A percentile compares a stretch with the other conserved stretches of the same genome.
phyloP scores from a whole-genome alignment of 2,329 filamentous ascomycete species.

The Aspergillus pseudoviridinutans region DNA sequence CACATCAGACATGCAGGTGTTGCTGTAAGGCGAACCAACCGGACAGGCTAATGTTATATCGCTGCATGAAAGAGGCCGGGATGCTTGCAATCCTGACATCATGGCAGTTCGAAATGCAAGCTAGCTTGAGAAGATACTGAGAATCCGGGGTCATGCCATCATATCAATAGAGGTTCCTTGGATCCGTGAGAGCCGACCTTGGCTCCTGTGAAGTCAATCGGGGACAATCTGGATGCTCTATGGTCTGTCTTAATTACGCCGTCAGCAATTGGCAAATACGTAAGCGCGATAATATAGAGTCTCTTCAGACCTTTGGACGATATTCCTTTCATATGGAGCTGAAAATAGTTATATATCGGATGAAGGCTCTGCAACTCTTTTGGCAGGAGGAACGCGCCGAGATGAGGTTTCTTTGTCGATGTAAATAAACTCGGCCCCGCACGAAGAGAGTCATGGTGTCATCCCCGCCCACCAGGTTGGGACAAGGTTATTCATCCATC shows the following conservation, averaged over 20 bases:
- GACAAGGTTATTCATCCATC: neutral
- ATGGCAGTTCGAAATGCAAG: neutral
- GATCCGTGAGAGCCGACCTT: neutral
- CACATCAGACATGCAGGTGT: neutral
- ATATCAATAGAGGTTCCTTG: neutral
- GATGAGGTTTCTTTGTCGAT: neutral
- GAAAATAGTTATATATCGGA: neutral
- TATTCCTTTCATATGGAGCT: neutral
- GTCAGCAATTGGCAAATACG: neutral
- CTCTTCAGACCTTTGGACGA: no score
- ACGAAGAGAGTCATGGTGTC: neutral
- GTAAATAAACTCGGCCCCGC: neutral
- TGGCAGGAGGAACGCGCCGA: neutral
- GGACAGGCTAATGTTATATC: neutral
- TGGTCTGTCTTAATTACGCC: neutral
- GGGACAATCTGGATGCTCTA: neutral
- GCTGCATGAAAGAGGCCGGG: neutral
- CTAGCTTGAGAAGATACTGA: neutral
- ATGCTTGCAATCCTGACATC: slow-evolving; percentile 15
- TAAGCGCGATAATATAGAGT: neutral
- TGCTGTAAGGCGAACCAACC: neutral
- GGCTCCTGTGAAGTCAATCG: neutral
- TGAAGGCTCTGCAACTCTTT: neutral
- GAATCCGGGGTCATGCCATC: neutral
- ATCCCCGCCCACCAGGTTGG: neutral